A percentile compares a stretch with the other conserved stretches of the same genome.
phyloP scores from a whole-genome alignment of 2,329 filamentous ascomycete species.

The Trematosphaeria pertusa region DNA sequence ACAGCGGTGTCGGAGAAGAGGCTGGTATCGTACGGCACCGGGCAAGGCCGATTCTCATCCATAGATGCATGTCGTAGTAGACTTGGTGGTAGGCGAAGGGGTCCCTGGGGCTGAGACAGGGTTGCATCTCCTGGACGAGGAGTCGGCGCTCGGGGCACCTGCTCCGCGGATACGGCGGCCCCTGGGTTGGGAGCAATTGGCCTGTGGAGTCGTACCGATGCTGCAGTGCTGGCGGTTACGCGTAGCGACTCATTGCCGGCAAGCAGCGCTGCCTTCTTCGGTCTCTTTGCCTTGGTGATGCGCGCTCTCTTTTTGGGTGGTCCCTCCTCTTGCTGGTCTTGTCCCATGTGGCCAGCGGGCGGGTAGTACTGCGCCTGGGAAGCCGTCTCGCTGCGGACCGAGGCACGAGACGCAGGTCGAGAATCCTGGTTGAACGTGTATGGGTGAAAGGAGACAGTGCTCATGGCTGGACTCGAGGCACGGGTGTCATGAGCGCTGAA shows the following conservation, averaged over 20 bases:
- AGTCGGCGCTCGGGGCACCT: constrained; percentile 77
- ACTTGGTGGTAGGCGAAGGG: constrained; percentile 53
- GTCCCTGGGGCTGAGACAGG: constrained; percentile 31
- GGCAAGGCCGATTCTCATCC: constrained; percentile 42
- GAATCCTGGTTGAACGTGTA: constrained; percentile 42
- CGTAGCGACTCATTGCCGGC: constrained; percentile 79
- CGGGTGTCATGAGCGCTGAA: constrained; percentile 47
- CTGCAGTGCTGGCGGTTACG: constrained; percentile 89
- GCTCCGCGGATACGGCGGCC: constrained; percentile 66
- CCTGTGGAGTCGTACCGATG: constrained; percentile 83
- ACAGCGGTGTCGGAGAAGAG: constrained; percentile 51
- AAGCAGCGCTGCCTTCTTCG: constrained; percentile 75
- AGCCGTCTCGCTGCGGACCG: constrained; percentile 41
- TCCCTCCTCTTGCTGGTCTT: constrained; percentile 55
- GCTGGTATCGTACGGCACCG: constrained; percentile 41
- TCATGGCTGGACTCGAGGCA: constrained; percentile 54
- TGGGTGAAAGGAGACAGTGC: constrained; percentile 46
- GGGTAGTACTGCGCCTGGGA: constrained; percentile 26
- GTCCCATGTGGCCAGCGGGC: constrained; percentile 17
- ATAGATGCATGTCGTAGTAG: constrained; percentile 68
- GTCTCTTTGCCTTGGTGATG: constrained; percentile 74
- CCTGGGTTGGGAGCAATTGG: constrained; percentile 66
- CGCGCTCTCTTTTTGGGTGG: constrained; percentile 80
- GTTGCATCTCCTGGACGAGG: constrained; percentile 67
- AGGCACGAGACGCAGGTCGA: constrained; percentile 48